Conservation (phyloP, 139 green algal genomes). For the Spirogloea muscicola region DNA sequence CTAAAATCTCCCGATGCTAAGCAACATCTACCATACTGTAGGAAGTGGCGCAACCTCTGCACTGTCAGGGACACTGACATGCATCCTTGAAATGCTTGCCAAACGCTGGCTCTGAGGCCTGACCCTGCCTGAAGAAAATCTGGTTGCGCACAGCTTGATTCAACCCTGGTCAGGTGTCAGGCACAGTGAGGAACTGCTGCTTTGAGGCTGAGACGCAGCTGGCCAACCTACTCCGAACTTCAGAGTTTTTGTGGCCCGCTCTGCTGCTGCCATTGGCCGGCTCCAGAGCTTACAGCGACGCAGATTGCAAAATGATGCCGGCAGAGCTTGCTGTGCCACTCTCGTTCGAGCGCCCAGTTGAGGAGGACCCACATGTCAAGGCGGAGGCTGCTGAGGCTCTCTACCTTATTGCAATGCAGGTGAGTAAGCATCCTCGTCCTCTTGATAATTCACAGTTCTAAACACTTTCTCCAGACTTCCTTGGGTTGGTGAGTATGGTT, state of each 20-base stretch:
- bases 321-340: slow-evolving; percentile 19
- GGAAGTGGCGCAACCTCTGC: too few relatives aligned
- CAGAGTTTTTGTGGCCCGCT: slow-evolving; percentile 42
- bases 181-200: slow-evolving; percentile 53
- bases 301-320: slow-evolving; percentile 15
- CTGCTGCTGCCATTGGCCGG: slow-evolving; percentile 58
- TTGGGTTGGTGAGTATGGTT: too few relatives aligned
- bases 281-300: slow-evolving; percentile 14
- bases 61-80: too few relatives aligned
- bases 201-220: slow-evolving; percentile 45
- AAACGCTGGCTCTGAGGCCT: too few relatives aligned
- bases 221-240: slow-evolving; percentile 42
- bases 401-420: slow-evolving; percentile 21
- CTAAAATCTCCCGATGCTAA: too few relatives aligned
- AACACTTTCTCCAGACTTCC: too few relatives aligned
- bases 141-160: too few relatives aligned
- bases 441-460: too few relatives aligned
- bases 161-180: slow-evolving; percentile 37
- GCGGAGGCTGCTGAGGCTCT: slow-evolving; percentile 30
- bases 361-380: background rate
- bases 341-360: background rate
- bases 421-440: too few relatives aligned
- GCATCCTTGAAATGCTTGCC: too few relatives aligned
- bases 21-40: too few relatives aligned
- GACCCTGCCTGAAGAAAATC: too few relatives aligned